These are phyloP conservation scores for Naganishia sp. DNA, from an alignment of 1,284 basidiomycete species.

Conservation along the genomic window DNA sequence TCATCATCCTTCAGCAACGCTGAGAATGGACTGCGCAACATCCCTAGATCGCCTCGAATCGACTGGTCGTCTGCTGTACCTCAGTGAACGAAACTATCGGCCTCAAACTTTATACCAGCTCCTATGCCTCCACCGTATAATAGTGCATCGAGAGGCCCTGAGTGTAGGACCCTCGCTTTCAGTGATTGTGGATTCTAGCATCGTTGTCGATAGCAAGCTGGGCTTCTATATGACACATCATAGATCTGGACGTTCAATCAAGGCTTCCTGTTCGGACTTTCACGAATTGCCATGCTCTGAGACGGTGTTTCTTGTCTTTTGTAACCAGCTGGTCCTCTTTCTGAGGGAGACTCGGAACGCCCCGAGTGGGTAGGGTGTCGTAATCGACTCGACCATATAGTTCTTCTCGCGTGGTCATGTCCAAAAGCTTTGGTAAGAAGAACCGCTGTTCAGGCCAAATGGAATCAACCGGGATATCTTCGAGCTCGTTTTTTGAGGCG, in stretches of 20 bases:
- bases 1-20: slow-evolving; percentile 15
- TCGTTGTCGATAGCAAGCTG: slow-evolving; percentile 10
- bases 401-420: background rate
- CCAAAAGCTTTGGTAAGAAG: background rate
- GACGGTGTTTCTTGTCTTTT: slow-evolving; percentile 3
- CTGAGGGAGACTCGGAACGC: too few species aligned
- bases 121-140: slow-evolving; percentile 6
- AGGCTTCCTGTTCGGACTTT: background rate
- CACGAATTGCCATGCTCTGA: slow-evolving; percentile 13
- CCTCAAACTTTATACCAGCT: background rate
- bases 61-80: slow-evolving; percentile 6
- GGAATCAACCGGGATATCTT: slow-evolving; percentile 4
- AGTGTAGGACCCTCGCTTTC: background rate
- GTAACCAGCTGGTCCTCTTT: background rate
- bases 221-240: slow-evolving; percentile 1
- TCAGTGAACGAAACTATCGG: background rate
- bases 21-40: slow-evolving; percentile 7
- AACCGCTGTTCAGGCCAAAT: slow-evolving; percentile 26
- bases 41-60: slow-evolving; percentile 26
- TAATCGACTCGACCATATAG: slow-evolving; percentile 20
- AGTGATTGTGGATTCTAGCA: slow-evolving; percentile 7
- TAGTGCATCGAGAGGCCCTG: slow-evolving; percentile 9
- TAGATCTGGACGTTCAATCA: too few species aligned
- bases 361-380: background rate
- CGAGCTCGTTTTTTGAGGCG: background rate